Conservation (phyloP, 768 basidiomycete species). For the Coprinopsis strossmayeri region DNA sequence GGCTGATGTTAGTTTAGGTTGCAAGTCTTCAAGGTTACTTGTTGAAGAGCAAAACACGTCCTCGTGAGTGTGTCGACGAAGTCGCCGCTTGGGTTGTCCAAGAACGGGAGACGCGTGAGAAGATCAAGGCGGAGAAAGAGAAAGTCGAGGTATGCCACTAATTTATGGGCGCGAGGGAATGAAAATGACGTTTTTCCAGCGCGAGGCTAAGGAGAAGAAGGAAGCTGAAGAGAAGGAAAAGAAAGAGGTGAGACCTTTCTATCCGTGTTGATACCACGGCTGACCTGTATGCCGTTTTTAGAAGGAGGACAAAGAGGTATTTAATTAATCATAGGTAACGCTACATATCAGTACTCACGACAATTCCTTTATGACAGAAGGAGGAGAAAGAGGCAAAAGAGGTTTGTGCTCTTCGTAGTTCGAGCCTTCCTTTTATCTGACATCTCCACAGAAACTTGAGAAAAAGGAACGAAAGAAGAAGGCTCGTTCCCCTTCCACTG, state of each 20-base stretch:
- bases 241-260: conserved; percentile 37
- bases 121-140: conserved; percentile 81
- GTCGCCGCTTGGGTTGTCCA: conserved; percentile 70
- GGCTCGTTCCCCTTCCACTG: conserved; percentile 38
- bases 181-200: conserved; percentile 34
- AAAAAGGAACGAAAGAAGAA: conserved; percentile 38
- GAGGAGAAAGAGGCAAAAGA: conserved; percentile 54
- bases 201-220: conserved; percentile 48
- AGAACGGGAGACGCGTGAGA: conserved; percentile 80
- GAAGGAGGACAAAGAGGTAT: conserved; percentile 34
- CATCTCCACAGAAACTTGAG: conserved; percentile 40
- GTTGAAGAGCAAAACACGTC: conserved; percentile 87
- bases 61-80: conserved; percentile 77
- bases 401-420: conserved; percentile 27
- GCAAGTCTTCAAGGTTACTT: conserved; percentile 82
- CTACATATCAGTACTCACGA: not conserved
- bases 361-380: conserved; percentile 18
- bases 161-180: conserved; percentile 9
- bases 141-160: conserved; percentile 42
- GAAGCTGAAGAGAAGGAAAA: conserved; percentile 42
- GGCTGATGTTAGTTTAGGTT: conserved; percentile 39
- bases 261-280: not conserved
- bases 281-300: not conserved
- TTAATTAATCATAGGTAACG: too few species aligned
- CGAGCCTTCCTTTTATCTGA: conserved; percentile 10